Conservation (phyloP, 805 yeast genomes). For the Wickerhamomyces rabaulensis region DNA sequence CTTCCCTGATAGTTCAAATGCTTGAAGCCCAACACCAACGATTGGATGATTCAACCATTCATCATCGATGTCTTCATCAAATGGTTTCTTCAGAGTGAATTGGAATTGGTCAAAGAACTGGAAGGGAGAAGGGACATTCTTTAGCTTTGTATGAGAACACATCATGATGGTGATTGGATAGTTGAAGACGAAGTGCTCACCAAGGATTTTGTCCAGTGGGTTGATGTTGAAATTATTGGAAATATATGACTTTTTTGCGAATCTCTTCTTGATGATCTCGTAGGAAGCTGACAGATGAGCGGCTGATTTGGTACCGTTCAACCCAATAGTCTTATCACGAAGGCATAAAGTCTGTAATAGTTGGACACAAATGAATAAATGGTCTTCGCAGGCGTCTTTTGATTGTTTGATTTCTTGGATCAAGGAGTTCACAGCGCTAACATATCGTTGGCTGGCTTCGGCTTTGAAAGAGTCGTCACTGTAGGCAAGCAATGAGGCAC, state of each 20-base stretch:
- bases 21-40: constrained; percentile 15
- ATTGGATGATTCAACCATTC: constrained; percentile 22
- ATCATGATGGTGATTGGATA: constrained; percentile 21
- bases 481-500: constrained; percentile 21
- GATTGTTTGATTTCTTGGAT: constrained; percentile 18
- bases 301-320: constrained; percentile 22
- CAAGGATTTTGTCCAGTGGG: constrained; percentile 17
- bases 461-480: constrained; percentile 13
- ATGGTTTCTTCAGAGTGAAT: constrained; percentile 9
- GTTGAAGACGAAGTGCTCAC: constrained; percentile 22
- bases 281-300: constrained; percentile 23
- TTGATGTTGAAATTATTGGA: constrained; percentile 1
- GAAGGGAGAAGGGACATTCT: constrained; percentile 21
- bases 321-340: constrained; percentile 21
- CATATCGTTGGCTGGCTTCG: constrained; percentile 16
- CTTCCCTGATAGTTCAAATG: constrained; percentile 19
- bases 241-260: constrained; percentile 5
- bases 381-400: constrained; percentile 19
- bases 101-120: constrained; percentile 20
- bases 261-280: constrained; percentile 22
- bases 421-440: constrained; percentile 14
- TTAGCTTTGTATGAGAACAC: constrained; percentile 20
- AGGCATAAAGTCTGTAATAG: constrained; percentile 22
- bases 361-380: constrained; percentile 22
- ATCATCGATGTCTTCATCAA: constrained; percentile 6